A percentile compares a stretch with the other conserved stretches of the same genome.
Conservation (phyloP, 2,329 filamentous ascomycete species). For the Stemphylium beticola region DNA sequence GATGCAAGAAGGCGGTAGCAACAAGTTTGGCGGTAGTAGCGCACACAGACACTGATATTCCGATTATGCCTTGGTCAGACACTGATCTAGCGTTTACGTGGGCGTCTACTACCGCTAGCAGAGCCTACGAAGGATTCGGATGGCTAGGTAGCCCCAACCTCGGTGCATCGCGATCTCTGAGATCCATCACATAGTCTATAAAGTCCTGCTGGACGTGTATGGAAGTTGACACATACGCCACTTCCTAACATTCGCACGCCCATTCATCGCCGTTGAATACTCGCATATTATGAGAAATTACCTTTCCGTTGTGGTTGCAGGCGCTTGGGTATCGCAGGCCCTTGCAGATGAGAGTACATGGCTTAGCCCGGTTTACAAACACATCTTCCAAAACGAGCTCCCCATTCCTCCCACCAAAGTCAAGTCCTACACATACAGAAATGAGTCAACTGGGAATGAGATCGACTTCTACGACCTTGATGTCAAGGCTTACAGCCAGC, state of each 20-base stretch:
- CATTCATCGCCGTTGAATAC: background rate
- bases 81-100: constrained; percentile 1
- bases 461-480: constrained; percentile 58
- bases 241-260: constrained; percentile 13
- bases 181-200: background rate
- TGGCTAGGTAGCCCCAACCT: background rate
- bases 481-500: constrained; percentile 52
- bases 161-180: background rate
- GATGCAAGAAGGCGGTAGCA: background rate
- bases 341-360: constrained; percentile 31
- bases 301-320: constrained; percentile 17
- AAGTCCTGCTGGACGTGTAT: too few relatives aligned
- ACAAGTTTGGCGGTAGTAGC: constrained; percentile 9
- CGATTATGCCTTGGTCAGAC: background rate
- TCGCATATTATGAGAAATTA: constrained; percentile 21
- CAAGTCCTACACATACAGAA: constrained; percentile 42
- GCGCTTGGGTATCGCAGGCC: constrained; percentile 20
- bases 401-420: constrained; percentile 55
- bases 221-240: background rate
- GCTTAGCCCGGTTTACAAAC: constrained; percentile 44
- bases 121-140: background rate
- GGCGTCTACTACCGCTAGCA: background rate
- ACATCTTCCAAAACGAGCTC: constrained; percentile 49
- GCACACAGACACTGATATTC: constrained; percentile 1
- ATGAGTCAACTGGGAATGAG: constrained; percentile 40